A percentile compares a stretch with the other conserved stretches of the same genome.
phyloP scores from a whole-genome alignment of 2,329 filamentous ascomycete species.

The Rasamsonia emersonii region DNA sequence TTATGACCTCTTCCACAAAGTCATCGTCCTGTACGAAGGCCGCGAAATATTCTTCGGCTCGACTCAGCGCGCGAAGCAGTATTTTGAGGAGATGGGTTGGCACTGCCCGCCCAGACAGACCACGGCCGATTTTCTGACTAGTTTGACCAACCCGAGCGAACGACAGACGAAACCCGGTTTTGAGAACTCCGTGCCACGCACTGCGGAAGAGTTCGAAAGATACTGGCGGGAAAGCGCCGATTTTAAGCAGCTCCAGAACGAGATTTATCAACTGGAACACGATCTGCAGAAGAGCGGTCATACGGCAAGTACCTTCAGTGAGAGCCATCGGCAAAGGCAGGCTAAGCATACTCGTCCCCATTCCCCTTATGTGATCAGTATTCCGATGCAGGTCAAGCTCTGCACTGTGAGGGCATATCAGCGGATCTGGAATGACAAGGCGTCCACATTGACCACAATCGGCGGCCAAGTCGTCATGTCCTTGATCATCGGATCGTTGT shows the following conservation, averaged over 20 bases:
- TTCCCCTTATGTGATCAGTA: constrained; percentile 54
- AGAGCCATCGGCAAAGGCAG: constrained; percentile 36
- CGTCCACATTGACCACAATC: not conserved
- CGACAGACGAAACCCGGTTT: constrained; percentile 50
- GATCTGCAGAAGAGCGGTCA: constrained; percentile 28
- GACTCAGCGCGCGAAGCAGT: constrained; percentile 51
- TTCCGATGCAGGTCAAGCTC: not conserved
- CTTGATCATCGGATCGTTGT: constrained; percentile 61
- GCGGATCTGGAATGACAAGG: not conserved
- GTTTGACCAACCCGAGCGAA: constrained; percentile 58
- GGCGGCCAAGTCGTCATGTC: constrained; percentile 45
- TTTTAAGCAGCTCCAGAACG: constrained; percentile 35
- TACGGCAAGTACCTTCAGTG: too few relatives aligned
- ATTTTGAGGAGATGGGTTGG: constrained; percentile 64
- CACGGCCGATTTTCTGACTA: constrained; percentile 63
- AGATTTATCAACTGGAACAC: constrained; percentile 36
- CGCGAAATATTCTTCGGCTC: constrained; percentile 69
- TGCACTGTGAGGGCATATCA: not conserved
- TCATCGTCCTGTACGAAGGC: constrained; percentile 64
- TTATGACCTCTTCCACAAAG: constrained; percentile 61
- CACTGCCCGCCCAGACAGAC: constrained; percentile 62
- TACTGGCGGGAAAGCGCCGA: constrained; percentile 47
- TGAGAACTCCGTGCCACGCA: constrained; percentile 56
- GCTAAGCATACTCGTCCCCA: constrained; percentile 46
- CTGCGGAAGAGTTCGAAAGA: constrained; percentile 58